Evolutionary conservation across 805 yeast species (phyloP).

Genomic region (Komagataella ulmi): DNA sequence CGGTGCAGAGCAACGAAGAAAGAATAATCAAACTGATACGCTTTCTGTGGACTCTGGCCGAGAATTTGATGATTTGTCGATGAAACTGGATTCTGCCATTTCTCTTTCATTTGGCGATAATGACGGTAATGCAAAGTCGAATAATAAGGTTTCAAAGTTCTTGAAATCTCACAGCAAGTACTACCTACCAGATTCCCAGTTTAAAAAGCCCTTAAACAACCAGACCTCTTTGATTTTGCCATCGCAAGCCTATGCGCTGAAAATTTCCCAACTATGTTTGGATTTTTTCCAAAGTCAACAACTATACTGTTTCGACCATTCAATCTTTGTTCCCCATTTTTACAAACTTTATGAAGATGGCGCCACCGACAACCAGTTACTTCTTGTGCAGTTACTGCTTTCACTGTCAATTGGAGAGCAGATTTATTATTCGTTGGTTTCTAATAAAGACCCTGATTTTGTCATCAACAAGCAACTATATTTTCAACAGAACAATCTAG

Average conservation of each 20-base stretch:
- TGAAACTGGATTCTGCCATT: slow-evolving; percentile 12
- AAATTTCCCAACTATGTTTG: slow-evolving; percentile 8
- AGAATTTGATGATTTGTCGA: background rate
- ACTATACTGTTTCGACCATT: slow-evolving; percentile 12
- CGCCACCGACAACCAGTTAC: slow-evolving; percentile 7
- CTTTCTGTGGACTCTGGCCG: background rate
- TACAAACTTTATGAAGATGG: slow-evolving; percentile 10
- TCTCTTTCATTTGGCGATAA: slow-evolving; percentile 15
- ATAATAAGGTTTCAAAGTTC: background rate
- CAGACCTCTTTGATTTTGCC: slow-evolving; percentile 7
- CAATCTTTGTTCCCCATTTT: slow-evolving; percentile 8
- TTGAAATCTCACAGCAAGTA: background rate
- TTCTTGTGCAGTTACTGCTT: slow-evolving; percentile 8
- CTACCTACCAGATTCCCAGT: slow-evolving; percentile 6
- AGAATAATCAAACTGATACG: background rate
- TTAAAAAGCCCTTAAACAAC: slow-evolving; percentile 5
- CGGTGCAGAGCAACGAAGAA: background rate
- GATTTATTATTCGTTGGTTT: slow-evolving; percentile 9
- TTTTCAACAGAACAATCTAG: slow-evolving; percentile 1
- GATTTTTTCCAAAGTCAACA: slow-evolving; percentile 8
- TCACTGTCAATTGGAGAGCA: slow-evolving; percentile 9
- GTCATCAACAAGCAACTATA: background rate
- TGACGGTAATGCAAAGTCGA: slow-evolving; percentile 2
- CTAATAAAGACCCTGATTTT: slow-evolving; percentile 5
- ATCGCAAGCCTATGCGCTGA: slow-evolving; percentile 8